Base-by-base conservation (phyloP, 2,329 filamentous ascomycete genomes). In the Fusarium marasasianum region DNA sequence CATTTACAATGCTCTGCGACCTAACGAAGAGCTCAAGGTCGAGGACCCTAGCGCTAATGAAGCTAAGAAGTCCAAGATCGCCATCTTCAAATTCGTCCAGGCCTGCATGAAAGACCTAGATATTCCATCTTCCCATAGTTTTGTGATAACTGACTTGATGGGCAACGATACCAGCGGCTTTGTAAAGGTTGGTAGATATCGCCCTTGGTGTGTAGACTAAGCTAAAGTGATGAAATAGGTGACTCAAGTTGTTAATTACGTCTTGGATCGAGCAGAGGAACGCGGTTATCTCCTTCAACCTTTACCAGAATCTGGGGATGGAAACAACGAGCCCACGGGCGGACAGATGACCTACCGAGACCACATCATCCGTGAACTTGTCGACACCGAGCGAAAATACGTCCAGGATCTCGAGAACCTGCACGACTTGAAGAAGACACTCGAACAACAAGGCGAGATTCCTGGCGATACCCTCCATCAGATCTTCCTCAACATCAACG, bases 141-240 rank as follows among this genome's bases (percentile, higher is more conserved):
- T 98, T 82, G 93, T 97, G 78, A 93, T 99, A 77, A 93, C 91
- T 66, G 96, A 99, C 83, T 86, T 98, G 51, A 95, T 96, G 83
- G 94, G 94, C 61, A 94, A 95, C 78, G 97, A 98, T 82, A 99
- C 96, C 3, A 98, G 94, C 50, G 96, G 96, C 7, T 98, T 99
- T 81, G 95, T 98, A 76, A 98, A 98, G 89, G 94, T 94, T 81
- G 70, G 84, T 80, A 43, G 37, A 43, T 56, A 10, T 33, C 13
- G 20, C 48, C 20, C 10, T 24, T 29, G 20, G 22, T 29, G 31
- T 31, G 5, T 10, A 12, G 29, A 24, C 44, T 43, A n/a, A 51
- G 38, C 64, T 56, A 37, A 45, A 55, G 60, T 51, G 17, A 58
- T 60, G n/a, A 4, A 59, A 8, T 33, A 85, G 83, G 95, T 98